phyloP scores from a whole-genome alignment of 225 moss, liverwort and hornwort species.

The Rhytidiadelphus loreus region DNA sequence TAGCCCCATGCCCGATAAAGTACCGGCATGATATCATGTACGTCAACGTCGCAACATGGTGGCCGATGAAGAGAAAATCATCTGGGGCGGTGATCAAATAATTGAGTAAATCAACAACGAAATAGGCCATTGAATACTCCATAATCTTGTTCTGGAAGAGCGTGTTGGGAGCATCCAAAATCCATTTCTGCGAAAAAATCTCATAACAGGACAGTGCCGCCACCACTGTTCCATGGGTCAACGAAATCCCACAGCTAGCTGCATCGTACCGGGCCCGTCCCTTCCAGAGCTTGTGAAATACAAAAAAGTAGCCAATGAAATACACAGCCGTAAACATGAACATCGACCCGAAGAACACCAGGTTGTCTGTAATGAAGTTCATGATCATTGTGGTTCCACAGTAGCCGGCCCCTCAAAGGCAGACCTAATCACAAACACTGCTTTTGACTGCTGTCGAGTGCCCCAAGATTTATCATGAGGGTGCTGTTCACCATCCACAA shows the following conservation, averaged over 20 bases:
- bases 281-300: slow-evolving; percentile 66
- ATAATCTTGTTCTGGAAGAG: slow-evolving; percentile 64
- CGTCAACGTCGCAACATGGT: slow-evolving; percentile 83
- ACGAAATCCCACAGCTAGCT: slow-evolving; percentile 89
- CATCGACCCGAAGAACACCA: slow-evolving; percentile 26
- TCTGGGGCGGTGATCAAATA: slow-evolving; percentile 73
- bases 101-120: slow-evolving; percentile 73
- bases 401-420: not conserved
- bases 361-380: slow-evolving; percentile 25
- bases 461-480: not conserved
- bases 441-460: not conserved
- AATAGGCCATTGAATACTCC: slow-evolving; percentile 99
- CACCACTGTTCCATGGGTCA: slow-evolving; percentile 65
- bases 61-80: slow-evolving; percentile 93
- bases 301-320: slow-evolving; percentile 38
- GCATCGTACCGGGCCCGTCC: slow-evolving; percentile 77
- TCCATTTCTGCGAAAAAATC: slow-evolving; percentile 41
- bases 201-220: slow-evolving; percentile 47
- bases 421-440: not conserved
- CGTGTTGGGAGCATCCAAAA: slow-evolving; percentile 70
- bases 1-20: slow-evolving; percentile 42
- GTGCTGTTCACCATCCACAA: slow-evolving; percentile 1
- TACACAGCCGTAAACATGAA: slow-evolving; percentile 57
- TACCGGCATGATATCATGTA: slow-evolving; percentile 97
- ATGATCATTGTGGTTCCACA: slow-evolving; percentile 10